These are phyloP conservation scores for Protomyces macrosporus DNA, from an alignment of 1,139 yeast species.

Conservation along the genomic window DNA sequence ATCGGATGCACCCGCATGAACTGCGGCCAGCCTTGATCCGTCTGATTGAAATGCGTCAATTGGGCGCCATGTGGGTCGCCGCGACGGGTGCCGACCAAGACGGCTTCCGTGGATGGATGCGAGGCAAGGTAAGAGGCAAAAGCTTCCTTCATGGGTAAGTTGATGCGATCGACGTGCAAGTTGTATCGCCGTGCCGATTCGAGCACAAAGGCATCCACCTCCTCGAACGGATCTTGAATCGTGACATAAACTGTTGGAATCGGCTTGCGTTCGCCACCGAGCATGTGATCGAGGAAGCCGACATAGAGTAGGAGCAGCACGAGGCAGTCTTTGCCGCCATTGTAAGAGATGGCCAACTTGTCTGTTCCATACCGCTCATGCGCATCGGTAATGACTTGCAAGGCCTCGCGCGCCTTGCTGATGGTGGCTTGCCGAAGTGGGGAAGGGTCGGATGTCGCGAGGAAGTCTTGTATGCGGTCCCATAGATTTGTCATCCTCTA, in stretches of 20 bases:
- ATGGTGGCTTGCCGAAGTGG: slow-evolving; percentile 2
- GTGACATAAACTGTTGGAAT: slow-evolving; percentile 61
- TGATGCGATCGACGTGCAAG: slow-evolving; percentile 38
- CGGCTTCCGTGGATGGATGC: slow-evolving; percentile 52
- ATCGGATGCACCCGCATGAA: slow-evolving; percentile 77
- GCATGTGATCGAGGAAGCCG: slow-evolving; percentile 35
- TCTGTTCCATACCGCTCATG: slow-evolving; percentile 38
- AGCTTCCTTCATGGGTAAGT: slow-evolving; percentile 55
- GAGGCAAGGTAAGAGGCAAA: slow-evolving; percentile 52
- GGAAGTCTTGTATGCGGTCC: background rate
- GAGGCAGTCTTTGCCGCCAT: slow-evolving; percentile 87
- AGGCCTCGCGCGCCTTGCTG: slow-evolving; percentile 8
- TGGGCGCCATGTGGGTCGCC: slow-evolving; percentile 69
- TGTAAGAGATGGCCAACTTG: slow-evolving; percentile 69
- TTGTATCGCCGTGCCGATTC: slow-evolving; percentile 38
- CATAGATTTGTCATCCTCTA: background rate
- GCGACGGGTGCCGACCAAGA: slow-evolving; percentile 74
- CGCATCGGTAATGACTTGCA: slow-evolving; percentile 7
- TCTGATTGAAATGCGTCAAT: slow-evolving; percentile 53
- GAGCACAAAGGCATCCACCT: slow-evolving; percentile 48
- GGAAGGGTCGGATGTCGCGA: background rate
- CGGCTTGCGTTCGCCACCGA: slow-evolving; percentile 28
- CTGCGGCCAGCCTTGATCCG: slow-evolving; percentile 86
- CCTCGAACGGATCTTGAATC: slow-evolving; percentile 60
- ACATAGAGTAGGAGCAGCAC: slow-evolving; percentile 69